These are phyloP conservation scores for Aspergillus tanneri DNA, from an alignment of 2,329 filamentous ascomycete species.

Conservation along the genomic window DNA sequence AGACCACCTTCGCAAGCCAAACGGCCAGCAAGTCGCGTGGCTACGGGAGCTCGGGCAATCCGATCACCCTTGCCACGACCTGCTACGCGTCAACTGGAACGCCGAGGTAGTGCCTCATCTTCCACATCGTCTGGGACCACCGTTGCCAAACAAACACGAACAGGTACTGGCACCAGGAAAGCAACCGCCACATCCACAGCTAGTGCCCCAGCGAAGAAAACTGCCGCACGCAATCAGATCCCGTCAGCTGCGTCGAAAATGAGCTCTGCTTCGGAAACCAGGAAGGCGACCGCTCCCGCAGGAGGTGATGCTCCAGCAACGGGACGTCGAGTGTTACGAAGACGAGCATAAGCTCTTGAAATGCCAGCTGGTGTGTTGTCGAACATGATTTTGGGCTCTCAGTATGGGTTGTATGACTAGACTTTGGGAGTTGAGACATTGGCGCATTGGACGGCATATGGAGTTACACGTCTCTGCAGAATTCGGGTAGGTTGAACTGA, in stretches of 20 bases:
- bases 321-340: slow-evolving; percentile 43
- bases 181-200: slow-evolving; percentile 27
- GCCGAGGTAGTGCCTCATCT: slow-evolving; percentile 39
- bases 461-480: no score
- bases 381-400: not conserved
- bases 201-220: slow-evolving; percentile 31
- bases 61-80: slow-evolving; percentile 35
- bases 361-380: not conserved
- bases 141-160: slow-evolving; percentile 33
- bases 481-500: no score
- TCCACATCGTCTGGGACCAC: slow-evolving; percentile 41
- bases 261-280: slow-evolving; percentile 30
- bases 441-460: no score
- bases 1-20: slow-evolving; percentile 29
- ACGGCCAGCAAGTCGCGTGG: slow-evolving; percentile 32
- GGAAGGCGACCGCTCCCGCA: slow-evolving; percentile 34
- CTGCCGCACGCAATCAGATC: slow-evolving; percentile 29
- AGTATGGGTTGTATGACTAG: not conserved
- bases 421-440: no score
- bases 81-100: slow-evolving; percentile 41
- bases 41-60: slow-evolving; percentile 30
- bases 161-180: slow-evolving; percentile 31
- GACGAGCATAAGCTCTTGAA: slow-evolving; percentile 31
- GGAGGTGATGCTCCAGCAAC: slow-evolving; percentile 33
- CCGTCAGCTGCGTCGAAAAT: slow-evolving; percentile 39